phyloP scores from a whole-genome alignment of 2,329 filamentous ascomycete genomes.

The Pleoardoris graminearum region DNA sequence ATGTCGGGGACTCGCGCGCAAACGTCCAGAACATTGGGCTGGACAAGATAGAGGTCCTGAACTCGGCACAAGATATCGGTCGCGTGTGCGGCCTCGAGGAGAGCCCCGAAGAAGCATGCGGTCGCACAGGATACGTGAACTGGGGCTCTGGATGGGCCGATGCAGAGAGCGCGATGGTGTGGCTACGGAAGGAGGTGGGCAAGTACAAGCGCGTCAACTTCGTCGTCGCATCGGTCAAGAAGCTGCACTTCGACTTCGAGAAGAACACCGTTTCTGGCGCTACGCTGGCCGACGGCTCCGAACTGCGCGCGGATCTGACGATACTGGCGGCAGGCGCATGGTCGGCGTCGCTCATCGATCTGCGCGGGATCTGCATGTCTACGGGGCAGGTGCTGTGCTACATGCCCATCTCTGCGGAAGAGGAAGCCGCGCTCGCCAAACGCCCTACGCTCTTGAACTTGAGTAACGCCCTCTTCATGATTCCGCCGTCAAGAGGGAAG shows the following conservation, averaged over 20 bases:
- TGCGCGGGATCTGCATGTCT: conserved; percentile 74
- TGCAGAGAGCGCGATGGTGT: conserved; percentile 70
- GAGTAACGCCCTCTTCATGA: conserved; percentile 71
- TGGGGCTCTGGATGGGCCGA: conserved; percentile 78
- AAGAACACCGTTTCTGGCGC: conserved; percentile 59
- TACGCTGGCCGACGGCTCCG: conserved; percentile 54
- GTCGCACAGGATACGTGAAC: conserved; percentile 73
- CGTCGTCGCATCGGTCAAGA: conserved; percentile 53
- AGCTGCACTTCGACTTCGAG: conserved; percentile 45
- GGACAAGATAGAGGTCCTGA: conserved; percentile 48
- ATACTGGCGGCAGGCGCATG: conserved; percentile 86
- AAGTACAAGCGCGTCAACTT: conserved; percentile 58
- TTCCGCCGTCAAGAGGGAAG: conserved; percentile 60
- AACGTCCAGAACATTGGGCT: conserved; percentile 39
- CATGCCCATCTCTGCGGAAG: conserved; percentile 70
- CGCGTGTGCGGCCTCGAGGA: conserved; percentile 50
- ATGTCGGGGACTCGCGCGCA: conserved; percentile 43
- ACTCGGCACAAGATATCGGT: conserved; percentile 44
- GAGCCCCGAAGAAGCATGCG: conserved; percentile 44
- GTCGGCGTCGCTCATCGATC: conserved; percentile 76
- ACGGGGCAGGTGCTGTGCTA: conserved; percentile 84
- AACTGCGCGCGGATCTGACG: conserved; percentile 68
- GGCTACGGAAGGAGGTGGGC: conserved; percentile 60
- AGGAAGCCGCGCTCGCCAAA: conserved; percentile 66
- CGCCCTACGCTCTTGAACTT: conserved; percentile 77